A percentile compares a stretch with the other conserved stretches of the same genome.
Conservation (phyloP, 495 filamentous ascomycete genomes). For the Aspergillus cavernicola region DNA sequence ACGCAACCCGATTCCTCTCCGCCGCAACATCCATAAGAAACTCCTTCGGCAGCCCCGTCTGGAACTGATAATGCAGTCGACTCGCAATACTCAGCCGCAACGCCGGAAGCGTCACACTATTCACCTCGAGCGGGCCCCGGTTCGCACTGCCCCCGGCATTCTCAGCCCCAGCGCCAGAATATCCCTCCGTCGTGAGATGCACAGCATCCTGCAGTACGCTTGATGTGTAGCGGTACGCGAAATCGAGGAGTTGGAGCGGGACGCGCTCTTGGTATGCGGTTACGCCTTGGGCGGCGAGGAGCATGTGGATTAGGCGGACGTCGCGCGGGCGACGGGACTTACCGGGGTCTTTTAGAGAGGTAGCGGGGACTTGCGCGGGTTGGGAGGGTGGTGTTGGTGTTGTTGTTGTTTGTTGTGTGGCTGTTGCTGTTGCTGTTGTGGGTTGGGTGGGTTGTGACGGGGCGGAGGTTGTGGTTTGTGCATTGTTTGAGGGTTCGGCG, state of each 20-base stretch:
- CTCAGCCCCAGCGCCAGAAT: conserved; percentile 36
- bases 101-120: conserved; percentile 51
- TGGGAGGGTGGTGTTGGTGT: conserved; percentile 21
- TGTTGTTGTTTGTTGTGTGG: conserved; percentile 12
- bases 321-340: conserved; percentile 78
- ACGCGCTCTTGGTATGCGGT: conserved; percentile 90
- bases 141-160: conserved; percentile 19
- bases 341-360: conserved; percentile 57
- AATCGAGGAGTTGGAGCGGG: conserved; percentile 90
- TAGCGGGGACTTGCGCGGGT: conserved; percentile 44
- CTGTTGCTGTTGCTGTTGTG: conserved; percentile 20
- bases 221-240: conserved; percentile 81
- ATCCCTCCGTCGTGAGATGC: conserved; percentile 52
- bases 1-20: conserved; percentile 73
- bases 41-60: conserved; percentile 70
- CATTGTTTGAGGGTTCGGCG: conserved; percentile 32
- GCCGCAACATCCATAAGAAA: conserved; percentile 78
- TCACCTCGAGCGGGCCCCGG: conserved; percentile 28
- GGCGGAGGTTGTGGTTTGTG: conserved; percentile 14
- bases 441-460: conserved; percentile 7
- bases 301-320: conserved; percentile 83
- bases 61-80: conserved; percentile 62
- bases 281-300: conserved; percentile 83
- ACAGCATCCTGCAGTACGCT: conserved; percentile 48
- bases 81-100: conserved; percentile 62